Conservation (phyloP, 805 yeast species). For the Candida verbasci region DNA sequence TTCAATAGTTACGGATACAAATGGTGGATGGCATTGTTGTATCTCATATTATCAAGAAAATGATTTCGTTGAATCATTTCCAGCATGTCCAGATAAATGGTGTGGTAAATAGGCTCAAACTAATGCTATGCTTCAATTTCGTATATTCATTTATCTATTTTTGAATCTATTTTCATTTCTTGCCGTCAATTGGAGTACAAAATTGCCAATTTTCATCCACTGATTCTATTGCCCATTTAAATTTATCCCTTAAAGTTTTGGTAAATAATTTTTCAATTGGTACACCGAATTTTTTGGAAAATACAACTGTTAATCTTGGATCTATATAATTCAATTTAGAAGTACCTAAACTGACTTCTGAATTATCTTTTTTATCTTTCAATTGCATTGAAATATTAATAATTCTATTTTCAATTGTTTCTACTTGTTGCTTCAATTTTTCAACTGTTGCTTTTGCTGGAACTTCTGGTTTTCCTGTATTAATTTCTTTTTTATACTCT, state of each 20-base stretch:
- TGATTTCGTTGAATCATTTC: too few relatives aligned
- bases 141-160: not conserved
- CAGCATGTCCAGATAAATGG: too few relatives aligned
- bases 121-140: too few relatives aligned
- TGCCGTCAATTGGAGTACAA: too few relatives aligned
- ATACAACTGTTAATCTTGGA: slow-evolving; percentile 86
- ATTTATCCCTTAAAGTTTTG: slow-evolving; percentile 86
- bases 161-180: too few relatives aligned
- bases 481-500: slow-evolving; percentile 53
- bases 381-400: slow-evolving; percentile 65
- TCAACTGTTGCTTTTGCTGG: slow-evolving; percentile 54
- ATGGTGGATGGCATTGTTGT: too few relatives aligned
- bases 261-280: slow-evolving; percentile 92
- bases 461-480: slow-evolving; percentile 54
- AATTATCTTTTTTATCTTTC: slow-evolving; percentile 90
- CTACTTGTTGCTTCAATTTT: slow-evolving; percentile 67
- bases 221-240: slow-evolving; percentile 93
- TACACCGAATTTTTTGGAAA: slow-evolving; percentile 77
- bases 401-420: slow-evolving; percentile 67
- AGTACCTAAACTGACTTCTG: slow-evolving; percentile 88
- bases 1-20: too few relatives aligned
- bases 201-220: slow-evolving; percentile 87
- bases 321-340: slow-evolving; percentile 94
- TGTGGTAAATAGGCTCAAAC: too few relatives aligned
- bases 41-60: too few relatives aligned